Evolutionary conservation across 2,329 filamentous ascomycete genomes (phyloP), one percentile per base, ranked within the genome.

Genomic region (Pestalotiopsis sp.): DNA sequence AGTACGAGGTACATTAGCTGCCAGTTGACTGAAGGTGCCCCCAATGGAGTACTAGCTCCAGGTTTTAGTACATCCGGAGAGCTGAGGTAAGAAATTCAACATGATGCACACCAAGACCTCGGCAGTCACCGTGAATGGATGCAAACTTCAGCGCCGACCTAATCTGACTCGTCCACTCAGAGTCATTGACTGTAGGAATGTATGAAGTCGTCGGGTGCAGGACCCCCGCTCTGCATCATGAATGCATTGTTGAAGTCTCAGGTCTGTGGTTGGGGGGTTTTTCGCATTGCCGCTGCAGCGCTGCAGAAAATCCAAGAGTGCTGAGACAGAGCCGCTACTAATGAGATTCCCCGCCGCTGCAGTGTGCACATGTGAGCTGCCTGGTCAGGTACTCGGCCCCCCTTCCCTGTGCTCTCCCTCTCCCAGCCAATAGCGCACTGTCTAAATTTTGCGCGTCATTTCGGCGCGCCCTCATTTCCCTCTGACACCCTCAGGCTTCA

Each of bases 401-500:
- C n/a, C 13, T 56, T 17, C 13, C 20, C 20, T 27, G 59, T 39
- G n/a, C 20, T 23, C 36, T 27, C 58, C 60, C 17, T 5, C 36
- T 12, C 36, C 38, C 36, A 13, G 62, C 62, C 64, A 66, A 59
- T 58, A 9, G 36, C 52, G 36, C 52, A 31, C 20, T 41, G 23
- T 25, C 67, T 59, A 56, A 59, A 56, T 69, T 66, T 58, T 59
- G 59, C 67, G 69, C 66, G 69, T 65, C 66, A 68, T 65, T 66
- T 64, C 63, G 64, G 66, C 66, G 67, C 68, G 67, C 64, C 65
- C 68, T 70, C 68, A 59, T 65, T 57, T 56, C 65, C 64, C 73
- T 71, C 70, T 12, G 27, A 38, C 59, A 62, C 59, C 59, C 59
- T 62, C 59, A 67, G 64, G 72, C 63, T 71, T 75, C 77, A 78